These are phyloP conservation scores for Diaporthe australafricana DNA, from an alignment of 2,329 filamentous ascomycete genomes.

Conservation along the genomic window DNA sequence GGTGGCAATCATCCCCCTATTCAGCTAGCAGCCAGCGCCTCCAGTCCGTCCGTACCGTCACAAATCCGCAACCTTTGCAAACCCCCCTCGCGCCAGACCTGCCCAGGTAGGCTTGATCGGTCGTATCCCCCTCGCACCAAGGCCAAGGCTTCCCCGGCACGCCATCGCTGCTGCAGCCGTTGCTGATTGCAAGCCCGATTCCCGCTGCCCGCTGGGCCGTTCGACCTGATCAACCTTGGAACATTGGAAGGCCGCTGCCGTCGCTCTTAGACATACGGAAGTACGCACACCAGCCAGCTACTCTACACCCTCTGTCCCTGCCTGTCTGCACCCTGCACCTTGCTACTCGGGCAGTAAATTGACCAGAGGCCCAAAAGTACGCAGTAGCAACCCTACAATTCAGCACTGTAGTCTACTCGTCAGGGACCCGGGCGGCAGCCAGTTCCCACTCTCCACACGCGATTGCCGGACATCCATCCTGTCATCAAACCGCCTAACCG, in stretches of 20 bases:
- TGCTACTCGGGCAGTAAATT: too few species aligned
- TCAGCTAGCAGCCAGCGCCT: not conserved
- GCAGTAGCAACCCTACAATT: not conserved
- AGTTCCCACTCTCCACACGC: constrained; percentile 1
- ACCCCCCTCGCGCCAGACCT: constrained; percentile 8
- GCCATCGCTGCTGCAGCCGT: not conserved
- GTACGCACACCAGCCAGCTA: not conserved
- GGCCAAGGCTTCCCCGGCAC: not conserved
- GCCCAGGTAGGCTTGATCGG: constrained; percentile 1
- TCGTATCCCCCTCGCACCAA: not conserved
- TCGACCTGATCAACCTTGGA: not conserved
- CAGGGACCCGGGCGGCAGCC: constrained; percentile 4
- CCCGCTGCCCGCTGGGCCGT: not conserved
- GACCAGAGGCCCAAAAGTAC: not conserved
- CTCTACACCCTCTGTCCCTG: not conserved
- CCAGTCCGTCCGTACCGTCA: constrained; percentile 2
- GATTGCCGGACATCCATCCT: constrained; percentile 28
- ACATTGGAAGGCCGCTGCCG: constrained; percentile 1
- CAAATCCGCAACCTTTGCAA: not conserved
- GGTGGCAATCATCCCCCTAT: not conserved
- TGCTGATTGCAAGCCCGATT: constrained; percentile 4
- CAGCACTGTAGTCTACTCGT: constrained; percentile 9
- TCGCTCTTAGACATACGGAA: not conserved
- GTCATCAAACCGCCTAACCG: constrained; percentile 30
- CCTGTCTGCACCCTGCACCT: not conserved